A percentile compares a stretch with the other conserved stretches of the same genome.
Evolutionary conservation across 768 basidiomycete species (phyloP).

Genomic region (Rhodotorula graminis): DNA sequence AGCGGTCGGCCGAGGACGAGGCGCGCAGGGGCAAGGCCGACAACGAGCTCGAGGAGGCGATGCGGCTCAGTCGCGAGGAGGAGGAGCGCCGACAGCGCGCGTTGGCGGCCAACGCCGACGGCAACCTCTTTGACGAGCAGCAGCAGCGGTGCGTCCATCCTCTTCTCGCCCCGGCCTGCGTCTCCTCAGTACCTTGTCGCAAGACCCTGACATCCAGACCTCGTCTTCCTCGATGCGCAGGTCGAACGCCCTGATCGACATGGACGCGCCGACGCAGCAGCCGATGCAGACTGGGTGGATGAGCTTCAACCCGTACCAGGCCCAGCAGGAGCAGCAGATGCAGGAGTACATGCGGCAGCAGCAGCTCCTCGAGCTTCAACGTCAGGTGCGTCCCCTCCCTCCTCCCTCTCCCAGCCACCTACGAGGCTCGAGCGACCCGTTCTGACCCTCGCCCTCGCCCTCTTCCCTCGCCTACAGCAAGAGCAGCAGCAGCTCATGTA

Average conservation of each 20-base stretch:
- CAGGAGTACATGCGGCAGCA: slow-evolving; percentile 56
- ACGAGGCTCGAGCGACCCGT: not conserved
- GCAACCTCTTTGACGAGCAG: slow-evolving; percentile 78
- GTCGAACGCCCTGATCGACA: slow-evolving; percentile 39
- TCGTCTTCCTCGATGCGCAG: not conserved
- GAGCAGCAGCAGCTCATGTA: slow-evolving; percentile 38
- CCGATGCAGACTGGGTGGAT: slow-evolving; percentile 57
- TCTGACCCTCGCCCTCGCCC: not conserved
- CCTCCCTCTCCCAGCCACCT: no score
- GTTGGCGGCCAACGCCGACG: slow-evolving; percentile 67
- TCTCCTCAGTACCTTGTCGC: no score
- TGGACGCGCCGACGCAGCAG: slow-evolving; percentile 57
- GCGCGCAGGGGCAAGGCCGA: slow-evolving; percentile 56
- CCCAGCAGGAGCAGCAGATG: slow-evolving; percentile 40
- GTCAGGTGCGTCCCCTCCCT: slow-evolving; percentile 53
- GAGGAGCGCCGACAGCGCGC: slow-evolving; percentile 69
- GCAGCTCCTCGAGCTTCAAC: slow-evolving; percentile 78
- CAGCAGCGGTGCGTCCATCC: slow-evolving; percentile 61
- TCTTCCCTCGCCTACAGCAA: slow-evolving; percentile 17
- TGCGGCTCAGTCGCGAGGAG: slow-evolving; percentile 83
- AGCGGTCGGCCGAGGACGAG: slow-evolving; percentile 69
- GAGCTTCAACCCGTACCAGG: slow-evolving; percentile 76
- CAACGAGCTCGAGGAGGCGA: slow-evolving; percentile 72
- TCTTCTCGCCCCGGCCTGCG: slow-evolving; percentile 4
- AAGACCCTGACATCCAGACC: no score